Base-by-base conservation (phyloP, 768 basidiomycete species). In the Termitomyces heimii region DNA sequence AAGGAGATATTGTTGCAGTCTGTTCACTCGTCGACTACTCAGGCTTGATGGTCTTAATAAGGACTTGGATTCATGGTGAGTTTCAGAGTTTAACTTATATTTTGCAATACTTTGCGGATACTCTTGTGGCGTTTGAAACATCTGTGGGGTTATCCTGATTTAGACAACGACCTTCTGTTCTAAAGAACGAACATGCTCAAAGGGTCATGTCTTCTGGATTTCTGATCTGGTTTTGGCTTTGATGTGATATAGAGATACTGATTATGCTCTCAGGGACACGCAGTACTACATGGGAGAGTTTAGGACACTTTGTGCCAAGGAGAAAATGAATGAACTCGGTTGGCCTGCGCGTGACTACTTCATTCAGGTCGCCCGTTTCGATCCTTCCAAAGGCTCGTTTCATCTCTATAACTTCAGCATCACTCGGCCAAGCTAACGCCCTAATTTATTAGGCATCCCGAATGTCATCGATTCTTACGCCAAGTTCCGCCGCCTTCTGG, bases 11-110 rank as follows among this genome's bases (percentile, higher is more conserved):
- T 34, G 29, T 42, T 29, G 29, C 22, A 8, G 37, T 31, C 13
- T 48, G 44, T 37, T 47, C 20, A 47, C 20, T 39, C 45, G 14
- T 20, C 13, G 18, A 35, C 52, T 43, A 53, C 18, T 9, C 53
- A 88, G 88, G 82, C 84, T 98, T 56, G 95, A 98, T 71, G 95
- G 95, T 37, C 77, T 98, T 63, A 97, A 94, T 84, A 98, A 96
- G 77, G 84, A 91, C 5, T 81, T 94, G 59, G 75, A 75, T 66
- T 71, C 78, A 39, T 92, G 89, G 75, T 76, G 59, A 55, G 69
- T 64, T 4, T 1, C 7, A 1, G 12, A 29, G 34, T 37, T 29
- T 9, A 40, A 12, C 32, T 32, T 34, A 10, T 39, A 26, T 12
- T 28, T 28, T 39, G 16, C 10, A 18, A 37, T 10, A 26, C 26